Base-by-base conservation (phyloP, 2,329 filamentous ascomycete genomes). In the Capronia americana region DNA sequence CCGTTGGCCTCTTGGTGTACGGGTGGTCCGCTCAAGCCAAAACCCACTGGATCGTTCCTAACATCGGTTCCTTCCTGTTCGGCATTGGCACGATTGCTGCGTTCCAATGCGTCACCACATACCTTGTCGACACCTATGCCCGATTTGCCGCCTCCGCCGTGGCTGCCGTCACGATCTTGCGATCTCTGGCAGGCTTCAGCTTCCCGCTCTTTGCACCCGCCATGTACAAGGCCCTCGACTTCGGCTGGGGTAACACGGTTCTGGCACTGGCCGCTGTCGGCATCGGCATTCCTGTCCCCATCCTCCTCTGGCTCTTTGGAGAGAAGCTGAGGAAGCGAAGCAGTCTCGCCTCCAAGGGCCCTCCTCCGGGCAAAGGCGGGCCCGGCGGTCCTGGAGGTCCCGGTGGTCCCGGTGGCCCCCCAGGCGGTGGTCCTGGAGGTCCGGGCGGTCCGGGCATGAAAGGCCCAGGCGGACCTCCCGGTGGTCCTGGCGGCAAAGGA, bases 131-230 rank as follows among this genome's bases (percentile, higher is more conserved):
- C 53, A 73, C 75, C 0, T 86, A 85, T 65, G 76, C 78, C 0
- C 79, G 82, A 3, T 80, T 85, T 69, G 80, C 81, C 0, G 81
- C 79, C 1, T 82, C 79, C 34, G 84, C 84, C 0, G 76, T 81
- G 20, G 82, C 82, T 1, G 84, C 83, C 0, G 69, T 75, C 28
- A 82, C 82, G 64, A 81, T 86, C 57, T 69, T 83, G 11, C 72
- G 73, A 10, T 84, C 80, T 7, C 69, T 86, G 51, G 75, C 78
- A 1, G 83, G 81, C 0, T 85, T 85, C 67, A 67, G 79, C 10
- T 85, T 86, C 53, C 84, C 84, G 0, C 68, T 86, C 0, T 85
- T 85, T 65, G 82, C 81, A 0, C 82, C 82, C 0, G 66, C 60
- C 3, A 78, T 80, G 75, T 81, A 79, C 68, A 64, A 74, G 10